Evolutionary conservation across 2,329 filamentous ascomycete genomes (phyloP), one percentile per base, ranked within the genome.

Genomic region (Zasmidium angulare): DNA sequence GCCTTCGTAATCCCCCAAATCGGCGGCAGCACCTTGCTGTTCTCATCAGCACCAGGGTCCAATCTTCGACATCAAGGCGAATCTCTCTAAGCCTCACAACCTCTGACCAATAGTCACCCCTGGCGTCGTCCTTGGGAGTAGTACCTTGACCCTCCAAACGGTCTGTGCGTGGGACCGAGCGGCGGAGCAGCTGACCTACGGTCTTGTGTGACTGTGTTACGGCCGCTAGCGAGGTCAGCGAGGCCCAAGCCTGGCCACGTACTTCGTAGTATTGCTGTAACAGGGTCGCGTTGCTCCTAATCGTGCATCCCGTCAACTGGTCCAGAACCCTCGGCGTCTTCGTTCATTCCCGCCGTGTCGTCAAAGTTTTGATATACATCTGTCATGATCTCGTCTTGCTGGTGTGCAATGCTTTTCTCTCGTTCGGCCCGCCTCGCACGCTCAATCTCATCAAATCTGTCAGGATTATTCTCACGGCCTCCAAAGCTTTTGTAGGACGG

Each of bases 381-480:
- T 11, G 59, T 64, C 68, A 69, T 68, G 23, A 68, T 58, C 31
- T 66, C 64, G 53, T 69, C 67, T 46, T 65, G 65, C 26, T 65
- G 40, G 40, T 59, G 31, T 14, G 57, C 56, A 22, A 64, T 49
- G 55, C 50, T 26, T 46, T 55, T 49, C 46, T 48, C 47, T 40
- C 29, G 22, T 22, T 52, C 21, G 23, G 22, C 43, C 23, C 48
- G 47, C 22, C 47, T 21, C 20, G 56, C 53, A 11, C 43, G 26
- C 21, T 56, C n/a, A 20, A 51, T 40, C 9, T 51, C 48, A 7
- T 48, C 40, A 10, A 26, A 20, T n/a, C 23, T 31, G 23, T 20
- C 7, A 14, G 23, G 22, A 29, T 55, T 43, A 3, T 29, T 40
- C 26, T 29, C 26, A 29, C 26, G 26, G 40, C 20, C 49, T 14